These are phyloP conservation scores for Paraconiothyrium sp. DNA, from an alignment of 2,329 filamentous ascomycete genomes.

Conservation along the genomic window DNA sequence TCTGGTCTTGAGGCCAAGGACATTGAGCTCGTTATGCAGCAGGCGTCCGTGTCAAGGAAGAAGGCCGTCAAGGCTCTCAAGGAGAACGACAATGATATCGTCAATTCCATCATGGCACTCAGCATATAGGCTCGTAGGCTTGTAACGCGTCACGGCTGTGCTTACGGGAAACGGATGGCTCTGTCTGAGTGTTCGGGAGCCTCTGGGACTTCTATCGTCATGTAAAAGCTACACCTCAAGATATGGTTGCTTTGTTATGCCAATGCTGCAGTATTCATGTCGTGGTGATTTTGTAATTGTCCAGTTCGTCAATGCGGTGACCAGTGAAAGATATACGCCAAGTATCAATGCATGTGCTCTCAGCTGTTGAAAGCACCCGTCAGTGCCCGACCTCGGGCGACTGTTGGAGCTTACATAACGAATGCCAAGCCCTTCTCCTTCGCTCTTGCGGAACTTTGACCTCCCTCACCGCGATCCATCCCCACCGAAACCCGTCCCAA, in stretches of 20 bases:
- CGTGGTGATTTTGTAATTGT: not conserved
- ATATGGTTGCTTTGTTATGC: conserved; percentile 7
- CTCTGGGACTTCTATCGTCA: conserved; percentile 15
- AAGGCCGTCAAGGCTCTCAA: conserved; percentile 98
- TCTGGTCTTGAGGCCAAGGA: conserved; percentile 97
- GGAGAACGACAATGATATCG: conserved; percentile 99
- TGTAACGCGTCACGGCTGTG: conserved; percentile 8
- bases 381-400: not conserved
- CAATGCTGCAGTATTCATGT: not conserved
- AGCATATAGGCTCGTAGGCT: conserved; percentile 56
- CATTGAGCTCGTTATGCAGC: conserved; percentile 98
- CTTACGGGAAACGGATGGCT: conserved; percentile 17
- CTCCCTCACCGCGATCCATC: conserved; percentile 58
- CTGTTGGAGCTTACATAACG: conserved; percentile 16
- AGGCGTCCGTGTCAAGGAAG: conserved; percentile 95
- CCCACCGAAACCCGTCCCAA: conserved; percentile 47
- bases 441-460: conserved; percentile 36
- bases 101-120: conserved; percentile 99
- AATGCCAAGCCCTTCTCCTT: not conserved
- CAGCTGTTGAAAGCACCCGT: conserved; percentile 1
- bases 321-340: not conserved
- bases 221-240: conserved; percentile 16
- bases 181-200: conserved; percentile 19
- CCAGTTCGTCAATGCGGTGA: too few species aligned
- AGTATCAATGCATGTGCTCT: not conserved